Evolutionary conservation across 2,329 filamentous ascomycete species (phyloP).

Genomic region (Colletotrichum graminicola): DNA sequence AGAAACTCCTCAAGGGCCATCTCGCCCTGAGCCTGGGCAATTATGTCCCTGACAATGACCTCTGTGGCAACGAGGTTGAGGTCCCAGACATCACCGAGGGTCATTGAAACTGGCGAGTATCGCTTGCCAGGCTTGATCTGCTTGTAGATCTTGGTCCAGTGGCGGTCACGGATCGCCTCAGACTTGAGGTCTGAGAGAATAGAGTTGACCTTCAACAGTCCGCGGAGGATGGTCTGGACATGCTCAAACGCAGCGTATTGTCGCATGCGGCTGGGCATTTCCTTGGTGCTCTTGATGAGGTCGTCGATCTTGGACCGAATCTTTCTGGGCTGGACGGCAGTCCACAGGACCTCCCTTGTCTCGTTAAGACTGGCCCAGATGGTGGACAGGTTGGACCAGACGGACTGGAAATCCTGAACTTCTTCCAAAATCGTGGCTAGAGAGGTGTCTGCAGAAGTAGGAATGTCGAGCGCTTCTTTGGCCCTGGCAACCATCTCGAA

Average conservation of each 20-base stretch:
- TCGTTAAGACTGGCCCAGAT: constrained; percentile 98
- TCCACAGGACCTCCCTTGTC: constrained; percentile 92
- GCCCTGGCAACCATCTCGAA: constrained; percentile 95
- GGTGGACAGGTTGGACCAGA: constrained; percentile 94
- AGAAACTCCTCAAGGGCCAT: constrained; percentile 99
- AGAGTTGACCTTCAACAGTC: constrained; percentile 90
- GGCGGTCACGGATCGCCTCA: constrained; percentile 93
- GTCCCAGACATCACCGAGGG: constrained; percentile 98
- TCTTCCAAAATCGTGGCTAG: constrained; percentile 91
- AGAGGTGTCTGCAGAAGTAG: constrained; percentile 82
- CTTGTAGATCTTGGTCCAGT: constrained; percentile 99
- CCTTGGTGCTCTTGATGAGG: constrained; percentile 97
- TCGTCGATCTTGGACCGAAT: constrained; percentile 89
- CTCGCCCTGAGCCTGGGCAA: constrained; percentile 95
- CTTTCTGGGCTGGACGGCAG: constrained; percentile 93
- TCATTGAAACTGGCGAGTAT: constrained; percentile 94
- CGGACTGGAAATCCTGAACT: constrained; percentile 98
- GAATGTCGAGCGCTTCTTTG: constrained; percentile 94
- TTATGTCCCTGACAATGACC: constrained; percentile 89
- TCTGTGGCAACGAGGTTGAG: constrained; percentile 91
- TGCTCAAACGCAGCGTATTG: constrained; percentile 99
- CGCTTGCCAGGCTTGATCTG: constrained; percentile 91
- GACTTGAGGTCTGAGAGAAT: constrained; percentile 93
- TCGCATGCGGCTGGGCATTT: constrained; percentile 98
- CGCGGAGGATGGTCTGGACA: constrained; percentile 89